These are phyloP conservation scores for Psophocarpus tetragonolobus DNA, from an alignment of 306 rosid genomes.

Conservation along the genomic window DNA sequence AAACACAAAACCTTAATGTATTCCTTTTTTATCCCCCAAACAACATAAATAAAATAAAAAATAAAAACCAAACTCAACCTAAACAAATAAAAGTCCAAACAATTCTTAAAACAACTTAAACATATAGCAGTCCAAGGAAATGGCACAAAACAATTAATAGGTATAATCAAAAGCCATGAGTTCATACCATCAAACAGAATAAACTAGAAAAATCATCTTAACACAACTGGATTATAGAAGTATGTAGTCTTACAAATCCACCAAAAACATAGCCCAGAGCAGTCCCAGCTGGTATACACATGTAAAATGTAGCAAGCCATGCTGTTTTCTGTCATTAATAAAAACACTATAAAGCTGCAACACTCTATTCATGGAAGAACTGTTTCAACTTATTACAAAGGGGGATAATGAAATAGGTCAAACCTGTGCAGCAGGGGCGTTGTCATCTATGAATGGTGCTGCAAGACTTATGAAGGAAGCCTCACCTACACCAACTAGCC, in stretches of 20 bases:
- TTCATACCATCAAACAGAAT: slow-evolving; percentile 22
- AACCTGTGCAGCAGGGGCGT: slow-evolving; percentile 88
- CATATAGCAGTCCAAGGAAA: slow-evolving; percentile 6
- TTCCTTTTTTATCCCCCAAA: background rate
- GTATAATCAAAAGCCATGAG: slow-evolving; percentile 6
- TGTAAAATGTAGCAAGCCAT: slow-evolving; percentile 94
- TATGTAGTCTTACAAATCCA: slow-evolving; percentile 70
- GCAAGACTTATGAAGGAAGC: slow-evolving; percentile 98
- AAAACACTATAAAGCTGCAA: slow-evolving; percentile 32
- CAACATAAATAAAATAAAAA: background rate
- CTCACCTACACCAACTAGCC: slow-evolving; percentile 98
- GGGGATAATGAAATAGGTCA: slow-evolving; percentile 26
- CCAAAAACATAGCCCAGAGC: slow-evolving; percentile 96
- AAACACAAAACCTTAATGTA: background rate
- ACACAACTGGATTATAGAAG: slow-evolving; percentile 14
- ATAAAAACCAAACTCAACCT: background rate
- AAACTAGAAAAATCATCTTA: slow-evolving; percentile 21
- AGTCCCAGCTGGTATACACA: slow-evolving; percentile 95
- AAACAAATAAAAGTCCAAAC: slow-evolving; percentile 2
- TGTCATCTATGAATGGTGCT: slow-evolving; percentile 96
- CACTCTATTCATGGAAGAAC: slow-evolving; percentile 4
- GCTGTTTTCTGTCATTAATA: slow-evolving; percentile 74
- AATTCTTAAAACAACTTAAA: background rate
- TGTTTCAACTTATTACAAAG: slow-evolving; percentile 25
- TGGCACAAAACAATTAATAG: background rate